Evolutionary conservation across 768 basidiomycete genomes (phyloP).

Genomic region (Xerocomus potaroensis): DNA sequence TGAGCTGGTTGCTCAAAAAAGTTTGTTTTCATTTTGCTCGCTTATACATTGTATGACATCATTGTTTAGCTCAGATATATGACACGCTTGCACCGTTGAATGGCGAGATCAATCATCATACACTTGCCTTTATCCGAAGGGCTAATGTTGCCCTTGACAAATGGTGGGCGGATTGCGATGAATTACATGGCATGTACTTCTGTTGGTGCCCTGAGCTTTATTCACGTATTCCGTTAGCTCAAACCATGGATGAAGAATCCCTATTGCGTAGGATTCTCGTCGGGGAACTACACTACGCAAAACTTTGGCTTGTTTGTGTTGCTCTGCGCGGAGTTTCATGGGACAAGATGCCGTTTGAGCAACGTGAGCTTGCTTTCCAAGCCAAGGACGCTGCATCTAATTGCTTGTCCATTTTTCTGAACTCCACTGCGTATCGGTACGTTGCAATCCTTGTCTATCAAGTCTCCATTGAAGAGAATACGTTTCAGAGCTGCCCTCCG

Average conservation of each 20-base stretch:
- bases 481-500: conserved; percentile 71
- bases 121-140: conserved; percentile 81
- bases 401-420: conserved; percentile 80
- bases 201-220: neutral
- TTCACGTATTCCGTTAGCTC: conserved; percentile 40
- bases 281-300: conserved; percentile 88
- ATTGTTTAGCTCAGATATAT: conserved; percentile 76
- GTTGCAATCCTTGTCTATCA: too few species aligned
- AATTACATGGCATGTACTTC: conserved; percentile 60
- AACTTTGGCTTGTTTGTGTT: conserved; percentile 92
- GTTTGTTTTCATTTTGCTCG: conserved; percentile 39
- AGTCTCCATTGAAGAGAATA: too few species aligned
- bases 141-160: conserved; percentile 84
- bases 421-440: conserved; percentile 75
- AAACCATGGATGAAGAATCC: conserved; percentile 80
- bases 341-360: conserved; percentile 96
- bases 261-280: conserved; percentile 83
- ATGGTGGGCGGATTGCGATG: conserved; percentile 89
- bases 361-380: conserved; percentile 91
- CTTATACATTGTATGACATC: conserved; percentile 2
- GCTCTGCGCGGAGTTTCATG: conserved; percentile 88
- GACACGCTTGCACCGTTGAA: conserved; percentile 84
- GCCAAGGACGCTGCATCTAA: conserved; percentile 90
- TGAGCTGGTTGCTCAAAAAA: conserved; percentile 88
- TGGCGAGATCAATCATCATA: conserved; percentile 81